Base-by-base conservation (phyloP, 2,329 filamentous ascomycete species). In the Pyricularia sp. region DNA sequence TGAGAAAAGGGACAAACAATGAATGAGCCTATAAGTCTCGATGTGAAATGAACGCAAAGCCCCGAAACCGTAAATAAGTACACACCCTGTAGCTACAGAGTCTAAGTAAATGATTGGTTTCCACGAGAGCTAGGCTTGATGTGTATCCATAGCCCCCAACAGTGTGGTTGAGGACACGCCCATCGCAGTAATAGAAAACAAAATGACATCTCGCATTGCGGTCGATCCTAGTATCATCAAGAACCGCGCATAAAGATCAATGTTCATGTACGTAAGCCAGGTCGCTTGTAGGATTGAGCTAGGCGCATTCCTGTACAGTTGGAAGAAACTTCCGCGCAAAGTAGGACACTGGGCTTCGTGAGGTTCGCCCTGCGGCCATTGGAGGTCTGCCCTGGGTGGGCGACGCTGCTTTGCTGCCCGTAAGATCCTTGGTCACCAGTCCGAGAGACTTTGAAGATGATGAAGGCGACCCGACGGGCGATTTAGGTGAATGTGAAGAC, bases 401-500 rank as follows among this genome's bases (percentile, higher is more conserved):
- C 73, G 81, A 80, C 76, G 81, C 79, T 75, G 80, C 67, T 65
- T 42, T 70, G 61, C n/a, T 26, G 58, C 58, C 58, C 58, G 58
- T 7, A 14, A 61, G n/a, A 61, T 61, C 58, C 6, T 23, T 26
- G 3, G 25, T 61, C 58, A 61, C 58, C 76, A 77, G 80, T 76
- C 69, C 77, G 75, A 73, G 78, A 78, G 74, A 77, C 73, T 25
- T 61, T 61, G 23, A 26, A 72, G 79, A 73, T 72, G 77, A 72
- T 71, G 74, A 70, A 66, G 71, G 71, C 50, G 70, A 72, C 69
- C 72, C 76, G 68, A 71, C 72, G 73, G 75, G 72, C 72, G 76
- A 78, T 75, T 79, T 75, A 76, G 82, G 80, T 78, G 77, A 77
- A 70, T 78, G 77, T 79, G 79, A 81, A 82, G 85, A 88, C 86